Conservation (phyloP, 495 filamentous ascomycete species). For the Amphirosellinia nigrospora region DNA sequence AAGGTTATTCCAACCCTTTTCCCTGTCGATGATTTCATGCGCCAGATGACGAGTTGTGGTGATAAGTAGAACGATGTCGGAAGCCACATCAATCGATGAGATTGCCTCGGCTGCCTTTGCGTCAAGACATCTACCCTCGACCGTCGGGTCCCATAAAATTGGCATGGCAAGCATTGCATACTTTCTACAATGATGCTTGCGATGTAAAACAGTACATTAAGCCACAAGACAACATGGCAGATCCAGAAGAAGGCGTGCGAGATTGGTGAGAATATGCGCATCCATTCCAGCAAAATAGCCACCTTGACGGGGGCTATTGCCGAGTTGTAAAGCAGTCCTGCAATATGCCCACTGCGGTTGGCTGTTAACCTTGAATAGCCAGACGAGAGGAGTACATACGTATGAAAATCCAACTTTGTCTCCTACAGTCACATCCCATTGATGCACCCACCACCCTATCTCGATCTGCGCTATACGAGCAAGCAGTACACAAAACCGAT, state of each 20-base stretch:
- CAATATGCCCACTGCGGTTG: slow-evolving; percentile 8
- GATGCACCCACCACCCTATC: slow-evolving; percentile 25
- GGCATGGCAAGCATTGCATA: slow-evolving; percentile 15
- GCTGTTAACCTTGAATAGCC: neutral
- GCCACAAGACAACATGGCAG: slow-evolving; percentile 13
- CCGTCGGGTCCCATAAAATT: slow-evolving; percentile 7
- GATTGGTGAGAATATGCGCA: slow-evolving; percentile 15
- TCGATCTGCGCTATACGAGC: slow-evolving; percentile 15
- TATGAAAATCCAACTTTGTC: slow-evolving; percentile 20
- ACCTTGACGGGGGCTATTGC: slow-evolving; percentile 7
- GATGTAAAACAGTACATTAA: slow-evolving; percentile 16
- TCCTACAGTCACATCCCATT: slow-evolving; percentile 18
- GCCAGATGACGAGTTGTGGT: slow-evolving; percentile 19
- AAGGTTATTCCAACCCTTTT: slow-evolving; percentile 7
- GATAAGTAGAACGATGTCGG: slow-evolving; percentile 8
- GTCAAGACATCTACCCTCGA: slow-evolving; percentile 14
- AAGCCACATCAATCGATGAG: slow-evolving; percentile 14
- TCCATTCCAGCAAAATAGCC: slow-evolving; percentile 18
- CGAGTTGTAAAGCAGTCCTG: slow-evolving; percentile 17
- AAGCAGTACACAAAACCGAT: slow-evolving; percentile 18
- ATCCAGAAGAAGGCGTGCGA: slow-evolving; percentile 13
- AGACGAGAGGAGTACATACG: neutral
- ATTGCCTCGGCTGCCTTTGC: slow-evolving; percentile 4
- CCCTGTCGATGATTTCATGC: neutral
- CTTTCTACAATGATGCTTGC: slow-evolving; percentile 7